A percentile compares a stretch with the other conserved stretches of the same genome.
Conservation (phyloP, 305 asterid genomes). For the Fraxinus nigra region DNA sequence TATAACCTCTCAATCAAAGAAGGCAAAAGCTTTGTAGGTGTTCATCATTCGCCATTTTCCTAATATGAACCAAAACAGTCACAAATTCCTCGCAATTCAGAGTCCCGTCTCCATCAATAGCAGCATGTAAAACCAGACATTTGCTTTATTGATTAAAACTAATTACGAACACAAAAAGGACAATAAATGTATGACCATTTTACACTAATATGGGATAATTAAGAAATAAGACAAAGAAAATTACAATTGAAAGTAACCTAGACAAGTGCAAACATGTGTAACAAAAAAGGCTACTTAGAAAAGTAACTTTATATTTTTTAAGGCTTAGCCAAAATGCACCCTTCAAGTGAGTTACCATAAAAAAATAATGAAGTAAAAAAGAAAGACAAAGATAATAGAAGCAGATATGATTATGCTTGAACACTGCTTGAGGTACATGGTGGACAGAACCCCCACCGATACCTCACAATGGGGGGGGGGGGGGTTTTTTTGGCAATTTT, state of each 20-base stretch:
- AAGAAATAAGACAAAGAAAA: neutral
- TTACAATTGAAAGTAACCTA: neutral
- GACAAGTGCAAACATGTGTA: neutral
- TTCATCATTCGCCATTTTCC: slow-evolving; percentile 58
- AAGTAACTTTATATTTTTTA: neutral
- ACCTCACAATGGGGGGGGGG: too few species aligned
- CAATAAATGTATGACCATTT: neutral
- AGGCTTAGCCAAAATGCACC: neutral
- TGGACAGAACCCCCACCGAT: too few species aligned
- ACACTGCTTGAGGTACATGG: too few species aligned
- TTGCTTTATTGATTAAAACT: neutral
- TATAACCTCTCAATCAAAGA: slow-evolving; percentile 53
- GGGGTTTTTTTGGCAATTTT: too few species aligned
- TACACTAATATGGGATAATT: neutral
- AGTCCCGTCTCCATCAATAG: slow-evolving; percentile 54
- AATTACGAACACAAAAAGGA: neutral
- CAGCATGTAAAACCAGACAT: slow-evolving; percentile 36
- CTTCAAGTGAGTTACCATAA: neutral
- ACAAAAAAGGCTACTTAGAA: neutral
- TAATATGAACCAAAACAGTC: slow-evolving; percentile 50
- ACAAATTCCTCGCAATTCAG: slow-evolving; percentile 50
- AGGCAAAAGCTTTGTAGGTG: slow-evolving; percentile 55
- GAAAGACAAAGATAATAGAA: neutral
- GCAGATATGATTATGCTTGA: slow-evolving; percentile 17
- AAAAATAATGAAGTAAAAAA: neutral